Evolutionary conservation across 345 rosid genomes (phyloP).

Genomic region (Populus deltoides): DNA sequence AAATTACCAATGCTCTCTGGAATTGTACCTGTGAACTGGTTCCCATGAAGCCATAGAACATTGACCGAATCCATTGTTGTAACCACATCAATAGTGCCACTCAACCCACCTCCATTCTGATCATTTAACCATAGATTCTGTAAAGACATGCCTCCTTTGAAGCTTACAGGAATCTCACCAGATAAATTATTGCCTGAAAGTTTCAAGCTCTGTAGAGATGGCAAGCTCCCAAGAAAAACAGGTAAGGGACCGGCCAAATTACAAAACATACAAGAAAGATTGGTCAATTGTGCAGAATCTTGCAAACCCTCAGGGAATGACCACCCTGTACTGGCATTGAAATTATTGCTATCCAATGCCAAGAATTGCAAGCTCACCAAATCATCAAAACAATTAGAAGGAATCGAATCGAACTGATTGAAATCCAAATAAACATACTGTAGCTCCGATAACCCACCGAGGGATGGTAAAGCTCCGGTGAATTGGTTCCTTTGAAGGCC

Average conservation of each 20-base stretch:
- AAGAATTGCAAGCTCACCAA: conserved; percentile 43
- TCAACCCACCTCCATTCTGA: conserved; percentile 49
- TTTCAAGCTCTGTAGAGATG: conserved; percentile 48
- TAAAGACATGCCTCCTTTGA: conserved; percentile 36
- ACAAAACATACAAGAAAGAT: conserved; percentile 60
- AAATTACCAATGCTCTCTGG: conserved; percentile 56
- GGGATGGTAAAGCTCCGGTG: conserved; percentile 55
- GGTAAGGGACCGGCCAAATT: conserved; percentile 67
- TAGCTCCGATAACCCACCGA: conserved; percentile 50
- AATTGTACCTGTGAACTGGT: conserved; percentile 61
- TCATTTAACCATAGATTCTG: conserved; percentile 63
- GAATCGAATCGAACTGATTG: conserved; percentile 62
- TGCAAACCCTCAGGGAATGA: conserved; percentile 48
- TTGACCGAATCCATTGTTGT: conserved; percentile 47
- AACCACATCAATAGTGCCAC: conserved; percentile 56
- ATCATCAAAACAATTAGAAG: conserved; percentile 55
- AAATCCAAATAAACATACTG: conserved; percentile 48
- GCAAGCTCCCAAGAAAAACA: conserved; percentile 54
- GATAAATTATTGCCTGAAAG: conserved; percentile 51
- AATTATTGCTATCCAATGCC: conserved; percentile 60
- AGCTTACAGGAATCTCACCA: conserved; percentile 54
- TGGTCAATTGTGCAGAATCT: conserved; percentile 50
- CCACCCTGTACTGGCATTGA: conserved; percentile 64
- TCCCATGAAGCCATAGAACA: conserved; percentile 79
- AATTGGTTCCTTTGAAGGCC: conserved; percentile 67